These are phyloP conservation scores for Crinitomyces ghanaensis DNA, from an alignment of 805 yeast species.

Conservation along the genomic window DNA sequence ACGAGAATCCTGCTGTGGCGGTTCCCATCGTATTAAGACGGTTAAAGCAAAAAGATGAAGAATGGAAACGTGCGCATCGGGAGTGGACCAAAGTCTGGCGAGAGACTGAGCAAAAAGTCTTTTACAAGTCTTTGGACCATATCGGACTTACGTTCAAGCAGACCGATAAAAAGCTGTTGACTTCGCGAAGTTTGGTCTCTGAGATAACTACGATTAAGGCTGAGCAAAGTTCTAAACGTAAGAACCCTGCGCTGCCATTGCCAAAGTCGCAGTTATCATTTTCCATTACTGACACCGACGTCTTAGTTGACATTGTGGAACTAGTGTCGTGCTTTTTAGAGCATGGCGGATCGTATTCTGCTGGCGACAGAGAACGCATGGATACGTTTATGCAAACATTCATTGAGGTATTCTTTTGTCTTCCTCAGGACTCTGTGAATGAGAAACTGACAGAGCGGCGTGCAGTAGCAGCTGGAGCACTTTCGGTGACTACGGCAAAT, in stretches of 20 bases:
- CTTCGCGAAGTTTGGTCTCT: constrained; percentile 80
- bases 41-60: constrained; percentile 95
- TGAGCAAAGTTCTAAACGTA: constrained; percentile 70
- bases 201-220: constrained; percentile 88
- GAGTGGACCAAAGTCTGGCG: constrained; percentile 99
- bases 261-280: constrained; percentile 68
- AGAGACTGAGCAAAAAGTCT: constrained; percentile 91
- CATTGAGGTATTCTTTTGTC: constrained; percentile 54
- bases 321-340: constrained; percentile 56
- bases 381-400: constrained; percentile 61
- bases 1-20: constrained; percentile 89
- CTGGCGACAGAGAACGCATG: constrained; percentile 67
- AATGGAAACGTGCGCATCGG: constrained; percentile 95
- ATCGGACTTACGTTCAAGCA: constrained; percentile 93
- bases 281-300: constrained; percentile 50
- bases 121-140: constrained; percentile 88
- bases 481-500: constrained; percentile 25
- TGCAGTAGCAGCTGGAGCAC: constrained; percentile 3
- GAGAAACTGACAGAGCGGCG: constrained; percentile 10
- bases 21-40: constrained; percentile 88
- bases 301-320: constrained; percentile 62
- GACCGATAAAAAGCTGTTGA: constrained; percentile 83
- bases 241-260: constrained; percentile 75
- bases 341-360: constrained; percentile 63
- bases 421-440: constrained; percentile 26